Conservation (phyloP, 1,284 basidiomycete genomes). For the Marasmius fiardii region DNA sequence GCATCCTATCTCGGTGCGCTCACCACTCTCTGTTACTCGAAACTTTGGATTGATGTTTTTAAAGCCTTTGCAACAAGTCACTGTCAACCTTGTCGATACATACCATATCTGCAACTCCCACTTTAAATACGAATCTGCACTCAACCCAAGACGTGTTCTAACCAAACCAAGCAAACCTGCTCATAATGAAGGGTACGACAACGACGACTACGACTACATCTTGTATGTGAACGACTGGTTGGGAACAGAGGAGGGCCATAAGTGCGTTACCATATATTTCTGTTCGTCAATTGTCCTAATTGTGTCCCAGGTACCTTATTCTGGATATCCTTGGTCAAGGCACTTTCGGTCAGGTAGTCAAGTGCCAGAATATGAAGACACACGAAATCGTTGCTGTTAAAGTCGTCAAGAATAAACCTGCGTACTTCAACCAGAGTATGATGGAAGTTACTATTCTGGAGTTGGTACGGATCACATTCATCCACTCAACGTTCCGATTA, state of each 20-base stretch:
- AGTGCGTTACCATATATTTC: conserved; percentile 52
- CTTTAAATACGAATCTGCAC: conserved; percentile 89
- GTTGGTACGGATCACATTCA: conserved; percentile 55
- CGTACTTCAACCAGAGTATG: conserved; percentile 99
- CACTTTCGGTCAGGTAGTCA: conserved; percentile 99
- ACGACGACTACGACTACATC: conserved; percentile 97
- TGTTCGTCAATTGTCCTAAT: conserved; percentile 10
- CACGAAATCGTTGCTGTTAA: conserved; percentile 99
- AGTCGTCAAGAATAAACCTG: conserved; percentile 99
- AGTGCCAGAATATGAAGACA: conserved; percentile 99
- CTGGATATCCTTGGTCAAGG: conserved; percentile 98
- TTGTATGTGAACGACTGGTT: conserved; percentile 96
- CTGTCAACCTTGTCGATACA: conserved; percentile 82
- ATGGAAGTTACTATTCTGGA: conserved; percentile 99
- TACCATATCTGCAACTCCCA: conserved; percentile 90
- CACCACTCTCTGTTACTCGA: conserved; percentile 11
- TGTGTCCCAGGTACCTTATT: conserved; percentile 82
- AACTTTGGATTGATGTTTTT: conserved; percentile 14
- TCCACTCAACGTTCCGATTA: conserved; percentile 25
- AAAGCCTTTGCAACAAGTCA: conserved; percentile 85
- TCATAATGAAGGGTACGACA: conserved; percentile 94
- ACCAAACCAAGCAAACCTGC: conserved; percentile 94
- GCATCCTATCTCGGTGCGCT: conserved; percentile 59
- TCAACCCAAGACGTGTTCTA: conserved; percentile 90
- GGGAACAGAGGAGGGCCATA: conserved; percentile 87